A percentile compares a stretch with the other conserved stretches of the same genome.
phyloP scores from a whole-genome alignment of 371 early-diverging fungal genomes.

The Basidiobolus meristosporus region DNA sequence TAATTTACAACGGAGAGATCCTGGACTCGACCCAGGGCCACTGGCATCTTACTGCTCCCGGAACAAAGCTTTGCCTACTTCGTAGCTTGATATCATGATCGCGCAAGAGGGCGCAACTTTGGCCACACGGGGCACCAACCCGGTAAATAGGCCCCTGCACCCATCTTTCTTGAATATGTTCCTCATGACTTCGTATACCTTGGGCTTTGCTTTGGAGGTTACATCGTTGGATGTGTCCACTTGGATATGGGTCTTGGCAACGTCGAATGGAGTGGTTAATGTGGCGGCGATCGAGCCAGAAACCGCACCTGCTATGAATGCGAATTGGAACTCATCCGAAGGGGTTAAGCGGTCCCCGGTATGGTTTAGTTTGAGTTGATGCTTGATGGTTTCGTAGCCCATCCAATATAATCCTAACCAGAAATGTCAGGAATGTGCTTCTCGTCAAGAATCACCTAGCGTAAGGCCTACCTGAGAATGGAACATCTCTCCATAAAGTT shows the following conservation, averaged over 20 bases:
- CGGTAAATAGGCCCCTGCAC: constrained; percentile 42
- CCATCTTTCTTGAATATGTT: constrained; percentile 55
- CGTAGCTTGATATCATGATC: constrained; percentile 81
- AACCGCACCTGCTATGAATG: constrained; percentile 53
- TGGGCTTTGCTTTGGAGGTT: no score
- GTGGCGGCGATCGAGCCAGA: constrained; percentile 75
- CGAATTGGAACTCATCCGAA: constrained; percentile 12
- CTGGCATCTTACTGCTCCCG: no score
- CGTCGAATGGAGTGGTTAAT: constrained; percentile 88
- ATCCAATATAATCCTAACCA: constrained; percentile 92
- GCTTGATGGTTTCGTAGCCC: constrained; percentile 57
- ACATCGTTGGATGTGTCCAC: constrained; percentile 14
- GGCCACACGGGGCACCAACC: constrained; percentile 52
- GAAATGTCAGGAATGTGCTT: no score
- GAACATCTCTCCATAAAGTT: constrained; percentile 85
- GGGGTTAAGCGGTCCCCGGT: constrained; percentile 4
- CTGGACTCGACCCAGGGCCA: no score
- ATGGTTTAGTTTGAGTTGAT: constrained; percentile 1
- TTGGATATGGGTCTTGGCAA: constrained; percentile 79
- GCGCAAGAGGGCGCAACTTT: constrained; percentile 92
- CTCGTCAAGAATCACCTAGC: no score
- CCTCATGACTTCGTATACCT: no score
- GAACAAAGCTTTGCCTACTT: constrained; percentile 62
- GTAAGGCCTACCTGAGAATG: constrained; percentile 70
- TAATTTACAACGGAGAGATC: no score